Conservation (phyloP, 2,329 filamentous ascomycete genomes). For the Fonsecaea erecta region DNA sequence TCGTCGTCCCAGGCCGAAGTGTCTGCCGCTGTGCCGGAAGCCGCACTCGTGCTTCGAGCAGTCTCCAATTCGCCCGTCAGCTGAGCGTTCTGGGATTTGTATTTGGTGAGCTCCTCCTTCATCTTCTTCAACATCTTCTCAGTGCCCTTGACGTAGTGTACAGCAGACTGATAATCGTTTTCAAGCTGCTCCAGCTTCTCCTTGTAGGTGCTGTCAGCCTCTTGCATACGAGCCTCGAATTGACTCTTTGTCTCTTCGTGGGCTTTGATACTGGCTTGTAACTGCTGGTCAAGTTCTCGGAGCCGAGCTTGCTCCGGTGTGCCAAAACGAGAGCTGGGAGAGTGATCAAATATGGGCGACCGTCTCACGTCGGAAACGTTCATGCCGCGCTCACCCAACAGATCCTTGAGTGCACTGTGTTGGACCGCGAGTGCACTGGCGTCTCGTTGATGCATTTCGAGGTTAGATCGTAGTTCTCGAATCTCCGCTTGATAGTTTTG, state of each 20-base stretch:
- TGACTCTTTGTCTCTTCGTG: constrained; percentile 83
- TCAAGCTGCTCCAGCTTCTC: constrained; percentile 93
- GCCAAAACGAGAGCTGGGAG: constrained; percentile 73
- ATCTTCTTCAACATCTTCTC: constrained; percentile 99
- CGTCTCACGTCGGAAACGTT: constrained; percentile 74
- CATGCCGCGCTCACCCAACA: constrained; percentile 85
- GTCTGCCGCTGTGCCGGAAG: constrained; percentile 43
- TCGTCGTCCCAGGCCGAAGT: constrained; percentile 75
- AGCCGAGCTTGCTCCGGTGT: constrained; percentile 79
- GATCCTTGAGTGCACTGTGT: constrained; percentile 89
- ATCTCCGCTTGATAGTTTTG: constrained; percentile 81
- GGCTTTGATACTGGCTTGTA: constrained; percentile 74
- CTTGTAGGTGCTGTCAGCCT: constrained; percentile 85
- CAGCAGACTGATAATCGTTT: constrained; percentile 95
- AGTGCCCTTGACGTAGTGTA: constrained; percentile 97
- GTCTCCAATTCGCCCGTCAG: constrained; percentile 81
- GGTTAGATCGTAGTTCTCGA: constrained; percentile 77
- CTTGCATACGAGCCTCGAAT: constrained; percentile 79
- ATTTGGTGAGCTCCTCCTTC: constrained; percentile 93
- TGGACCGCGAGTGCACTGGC: constrained; percentile 92
- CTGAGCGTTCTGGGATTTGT: constrained; percentile 82
- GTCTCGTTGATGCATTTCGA: constrained; percentile 86
- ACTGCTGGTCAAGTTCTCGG: constrained; percentile 84
- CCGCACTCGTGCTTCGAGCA: constrained; percentile 60
- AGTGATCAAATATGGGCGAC: constrained; percentile 69